Evolutionary conservation across 2,329 filamentous ascomycete species (phyloP), one percentile per base, ranked within the genome.

Genomic region (Hypoxylon sp.): DNA sequence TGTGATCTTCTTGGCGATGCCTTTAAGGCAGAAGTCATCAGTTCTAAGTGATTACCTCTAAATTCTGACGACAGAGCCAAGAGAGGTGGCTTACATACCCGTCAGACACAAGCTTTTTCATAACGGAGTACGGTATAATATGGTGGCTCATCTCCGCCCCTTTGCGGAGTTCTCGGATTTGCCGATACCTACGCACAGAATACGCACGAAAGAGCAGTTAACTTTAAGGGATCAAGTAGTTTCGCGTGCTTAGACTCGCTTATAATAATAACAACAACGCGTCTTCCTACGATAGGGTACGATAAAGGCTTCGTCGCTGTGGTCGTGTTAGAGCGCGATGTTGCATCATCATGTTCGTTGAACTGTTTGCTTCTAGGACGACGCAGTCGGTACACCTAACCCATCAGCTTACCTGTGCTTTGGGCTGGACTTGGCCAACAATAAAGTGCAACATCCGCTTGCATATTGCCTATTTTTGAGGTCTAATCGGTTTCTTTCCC

Each of bases 91-190:
- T 66, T 69, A 59, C 62, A 64, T 68, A 62, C 44, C 44, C 57
- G 62, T 66, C 42, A 53, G 42, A 64, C 66, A 35, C 27, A 46
- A 8, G 3, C 53, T 22, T 27, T 22, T 27, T 22, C 13, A 54
- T 22, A 37, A 14, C 69, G 62, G 60, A 64, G 66, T 61, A 71
- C 66, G 60, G 66, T 60, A 54, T 44, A 63, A 64, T 60, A 53
- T 14, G 49, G 40, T 50, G 20, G 56, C 2, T 37, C 30, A 31
- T 63, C 59, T 63, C 64, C 46, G 54, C 1, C 33, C 27, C 27
- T 40, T 51, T 33, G 30, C 61, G 60, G 60, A 69, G 66, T 66
- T 66, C 49, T 63, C 62, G 66, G 66, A 11, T 17, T n/a, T 48
- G 31, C 59, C 54, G 58, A 51, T 46, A 42, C 20, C 20, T 20